These are phyloP conservation scores for Scutellaria baicalensis DNA, from an alignment of 257 asterid species.

Conservation along the genomic window DNA sequence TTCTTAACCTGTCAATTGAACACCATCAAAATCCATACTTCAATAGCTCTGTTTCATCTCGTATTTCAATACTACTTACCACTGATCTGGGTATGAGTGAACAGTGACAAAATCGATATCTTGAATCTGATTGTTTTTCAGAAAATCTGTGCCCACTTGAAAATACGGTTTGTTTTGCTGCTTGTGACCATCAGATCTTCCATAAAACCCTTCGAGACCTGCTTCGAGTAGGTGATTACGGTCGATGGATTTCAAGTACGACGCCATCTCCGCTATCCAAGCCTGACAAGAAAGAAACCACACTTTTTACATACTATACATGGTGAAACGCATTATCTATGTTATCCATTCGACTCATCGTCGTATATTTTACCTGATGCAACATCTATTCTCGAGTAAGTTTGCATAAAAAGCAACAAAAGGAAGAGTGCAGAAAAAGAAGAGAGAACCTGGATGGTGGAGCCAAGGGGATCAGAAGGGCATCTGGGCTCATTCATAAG, in stretches of 20 bases:
- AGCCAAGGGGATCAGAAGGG: slow-evolving; percentile 42
- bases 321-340: too few species aligned
- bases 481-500: slow-evolving; percentile 85
- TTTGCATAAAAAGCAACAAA: background rate
- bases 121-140: slow-evolving; percentile 47
- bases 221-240: slow-evolving; percentile 49
- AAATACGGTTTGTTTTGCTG: slow-evolving; percentile 29
- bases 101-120: slow-evolving; percentile 58
- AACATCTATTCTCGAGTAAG: too few species aligned
- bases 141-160: slow-evolving; percentile 58
- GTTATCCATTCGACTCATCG: too few species aligned
- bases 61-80: slow-evolving; percentile 17
- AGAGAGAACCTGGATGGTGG: slow-evolving; percentile 35
- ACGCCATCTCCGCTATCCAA: slow-evolving; percentile 71
- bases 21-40: background rate
- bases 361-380: too few species aligned
- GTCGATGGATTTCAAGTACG: slow-evolving; percentile 59
- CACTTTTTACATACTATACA: background rate
- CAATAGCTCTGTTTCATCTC: too few species aligned
- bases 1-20: slow-evolving; percentile 28
- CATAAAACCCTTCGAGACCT: slow-evolving; percentile 71
- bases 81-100: slow-evolving; percentile 63
- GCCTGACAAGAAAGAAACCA: slow-evolving; percentile 22
- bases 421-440: background rate
- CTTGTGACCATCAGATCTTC: slow-evolving; percentile 26